Conservation (phyloP, 1,284 basidiomycete species). For the Apiotrichum laibachii region DNA sequence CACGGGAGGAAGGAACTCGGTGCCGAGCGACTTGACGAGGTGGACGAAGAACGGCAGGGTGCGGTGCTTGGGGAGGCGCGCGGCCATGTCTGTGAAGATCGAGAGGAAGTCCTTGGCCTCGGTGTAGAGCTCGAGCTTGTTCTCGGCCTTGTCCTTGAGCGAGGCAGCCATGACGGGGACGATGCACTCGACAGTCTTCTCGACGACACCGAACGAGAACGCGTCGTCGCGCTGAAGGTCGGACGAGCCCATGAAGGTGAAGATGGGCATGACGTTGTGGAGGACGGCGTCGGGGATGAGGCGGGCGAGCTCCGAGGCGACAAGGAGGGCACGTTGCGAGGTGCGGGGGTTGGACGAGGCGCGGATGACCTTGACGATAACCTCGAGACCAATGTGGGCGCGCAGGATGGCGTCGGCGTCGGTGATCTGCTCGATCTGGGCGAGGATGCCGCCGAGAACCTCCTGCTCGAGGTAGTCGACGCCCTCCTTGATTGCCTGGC, state of each 20-base stretch:
- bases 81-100: conserved; percentile 54
- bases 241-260: conserved; percentile 98
- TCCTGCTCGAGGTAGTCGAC: conserved; percentile 80
- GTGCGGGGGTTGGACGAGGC: conserved; percentile 89
- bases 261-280: conserved; percentile 96
- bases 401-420: conserved; percentile 40
- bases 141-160: conserved; percentile 59
- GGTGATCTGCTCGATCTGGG: conserved; percentile 61
- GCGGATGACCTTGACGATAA: conserved; percentile 81
- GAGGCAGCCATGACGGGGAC: conserved; percentile 88
- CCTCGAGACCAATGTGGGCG: conserved; percentile 60
- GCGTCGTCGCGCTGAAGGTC: conserved; percentile 94
- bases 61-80: conserved; percentile 50
- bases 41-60: conserved; percentile 73
- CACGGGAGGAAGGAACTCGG: conserved; percentile 79
- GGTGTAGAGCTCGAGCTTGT: conserved; percentile 62
- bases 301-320: conserved; percentile 79
- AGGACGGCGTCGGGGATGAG: conserved; percentile 86
- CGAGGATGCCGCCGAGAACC: conserved; percentile 75
- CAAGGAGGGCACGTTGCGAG: conserved; percentile 86
- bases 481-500: conserved; percentile 55
- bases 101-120: conserved; percentile 47
- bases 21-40: conserved; percentile 80
- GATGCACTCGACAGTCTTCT: conserved; percentile 89
- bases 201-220: conserved; percentile 91